Conservation (phyloP, 768 basidiomycete genomes). For the Russula virescens region DNA sequence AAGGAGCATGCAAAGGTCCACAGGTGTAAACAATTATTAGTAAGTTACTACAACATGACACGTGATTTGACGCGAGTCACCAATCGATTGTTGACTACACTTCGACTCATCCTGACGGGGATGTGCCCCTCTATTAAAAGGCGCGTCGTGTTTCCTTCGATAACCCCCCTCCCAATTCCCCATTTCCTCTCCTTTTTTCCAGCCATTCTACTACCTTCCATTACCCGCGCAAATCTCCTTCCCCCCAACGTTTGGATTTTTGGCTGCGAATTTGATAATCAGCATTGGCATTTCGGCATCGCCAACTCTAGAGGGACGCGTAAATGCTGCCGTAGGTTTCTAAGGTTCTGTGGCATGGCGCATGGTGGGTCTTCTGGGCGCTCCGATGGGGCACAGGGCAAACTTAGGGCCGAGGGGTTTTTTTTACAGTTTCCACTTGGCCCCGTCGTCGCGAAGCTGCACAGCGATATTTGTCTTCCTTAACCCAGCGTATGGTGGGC, state of each 20-base stretch:
- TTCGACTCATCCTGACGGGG: conserved; percentile 14
- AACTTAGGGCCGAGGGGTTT: neutral
- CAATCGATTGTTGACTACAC: neutral
- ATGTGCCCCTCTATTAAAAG: neutral
- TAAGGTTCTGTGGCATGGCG: neutral
- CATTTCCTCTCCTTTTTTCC: neutral
- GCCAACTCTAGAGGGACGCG: neutral
- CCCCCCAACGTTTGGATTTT: neutral
- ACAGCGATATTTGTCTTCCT: neutral
- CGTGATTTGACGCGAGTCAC: conserved; percentile 18
- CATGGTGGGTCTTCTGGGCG: neutral
- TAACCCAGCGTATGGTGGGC: neutral
- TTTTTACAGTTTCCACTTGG: neutral
- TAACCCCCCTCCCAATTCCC: neutral
- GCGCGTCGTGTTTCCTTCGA: neutral
- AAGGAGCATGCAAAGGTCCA: neutral
- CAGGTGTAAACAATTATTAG: neutral
- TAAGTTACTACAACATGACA: neutral
- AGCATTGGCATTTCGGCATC: neutral
- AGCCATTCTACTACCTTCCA: neutral
- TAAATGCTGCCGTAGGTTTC: neutral
- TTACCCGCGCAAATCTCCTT: neutral
- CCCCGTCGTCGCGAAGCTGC: neutral
- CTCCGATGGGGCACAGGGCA: conserved; percentile 6
- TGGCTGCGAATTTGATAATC: neutral